Evolutionary conservation across 352 stramenopile genomes (phyloP).

Genomic region (Hyaloperonospora brassicae): DNA sequence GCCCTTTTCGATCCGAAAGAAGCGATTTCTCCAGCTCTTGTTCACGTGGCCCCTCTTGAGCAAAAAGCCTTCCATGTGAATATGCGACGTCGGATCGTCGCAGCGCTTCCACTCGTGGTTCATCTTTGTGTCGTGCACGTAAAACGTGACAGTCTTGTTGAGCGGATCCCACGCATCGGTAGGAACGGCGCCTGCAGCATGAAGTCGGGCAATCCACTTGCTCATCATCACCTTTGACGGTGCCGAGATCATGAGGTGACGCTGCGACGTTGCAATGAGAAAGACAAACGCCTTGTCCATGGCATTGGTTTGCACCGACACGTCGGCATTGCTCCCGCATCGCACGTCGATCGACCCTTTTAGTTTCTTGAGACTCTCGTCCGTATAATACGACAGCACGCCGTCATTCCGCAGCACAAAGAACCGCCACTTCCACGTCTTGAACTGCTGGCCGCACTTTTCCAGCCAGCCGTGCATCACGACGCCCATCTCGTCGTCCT

Average conservation of each 20-base stretch:
- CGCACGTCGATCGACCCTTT: slow-evolving; percentile 79
- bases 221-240: slow-evolving; percentile 65
- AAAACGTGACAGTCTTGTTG: slow-evolving; percentile 78
- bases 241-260: slow-evolving; percentile 79
- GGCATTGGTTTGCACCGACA: slow-evolving; percentile 77
- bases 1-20: slow-evolving; percentile 79
- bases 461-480: slow-evolving; percentile 84
- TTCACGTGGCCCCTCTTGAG: slow-evolving; percentile 78
- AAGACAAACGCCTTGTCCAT: slow-evolving; percentile 81
- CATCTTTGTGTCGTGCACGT: slow-evolving; percentile 56
- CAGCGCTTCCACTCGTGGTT: slow-evolving; percentile 83
- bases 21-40: slow-evolving; percentile 86
- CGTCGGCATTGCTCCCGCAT: slow-evolving; percentile 54
- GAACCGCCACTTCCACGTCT: slow-evolving; percentile 87
- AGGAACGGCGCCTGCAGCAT: slow-evolving; percentile 57
- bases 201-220: slow-evolving; percentile 76
- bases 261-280: slow-evolving; percentile 61
- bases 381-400: slow-evolving; percentile 72
- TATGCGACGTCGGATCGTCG: slow-evolving; percentile 79
- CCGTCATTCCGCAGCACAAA: slow-evolving; percentile 79
- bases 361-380: slow-evolving; percentile 63
- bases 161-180: slow-evolving; percentile 69
- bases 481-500: slow-evolving; percentile 57
- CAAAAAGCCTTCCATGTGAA: slow-evolving; percentile 81
- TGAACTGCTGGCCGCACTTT: slow-evolving; percentile 84